Conservation (phyloP, 1,139 yeast species). For the Candida tunisiensis region DNA sequence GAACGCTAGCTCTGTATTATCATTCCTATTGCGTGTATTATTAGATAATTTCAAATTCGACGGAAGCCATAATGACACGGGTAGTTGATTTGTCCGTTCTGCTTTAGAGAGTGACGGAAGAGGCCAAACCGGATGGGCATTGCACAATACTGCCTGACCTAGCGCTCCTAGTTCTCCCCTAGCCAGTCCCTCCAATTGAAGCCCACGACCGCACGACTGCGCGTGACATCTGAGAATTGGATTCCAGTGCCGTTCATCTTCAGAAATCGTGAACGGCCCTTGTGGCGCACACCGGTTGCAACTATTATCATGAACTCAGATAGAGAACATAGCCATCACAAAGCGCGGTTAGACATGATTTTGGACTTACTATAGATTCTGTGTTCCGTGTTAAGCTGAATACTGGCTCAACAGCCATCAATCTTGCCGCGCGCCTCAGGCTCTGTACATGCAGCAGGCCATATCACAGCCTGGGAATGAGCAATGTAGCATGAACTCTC, state of each 20-base stretch:
- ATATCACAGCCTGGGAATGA: too few relatives aligned
- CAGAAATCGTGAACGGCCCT: too few relatives aligned
- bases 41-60: background rate
- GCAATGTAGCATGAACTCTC: too few relatives aligned
- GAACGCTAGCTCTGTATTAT: slow-evolving; percentile 23
- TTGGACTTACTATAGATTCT: too few relatives aligned
- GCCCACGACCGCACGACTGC: background rate
- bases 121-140: background rate
- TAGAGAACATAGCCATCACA: too few relatives aligned
- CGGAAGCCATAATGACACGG: background rate
- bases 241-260: slow-evolving; percentile 1
- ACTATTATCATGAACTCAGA: too few relatives aligned
- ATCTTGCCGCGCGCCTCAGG: too few relatives aligned
- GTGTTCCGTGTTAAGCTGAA: too few relatives aligned
- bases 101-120: background rate
- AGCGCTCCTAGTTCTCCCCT: background rate
- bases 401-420: too few relatives aligned
- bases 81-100: background rate
- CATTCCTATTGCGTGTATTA: background rate
- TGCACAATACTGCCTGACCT: background rate
- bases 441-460: too few relatives aligned
- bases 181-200: background rate
- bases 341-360: too few relatives aligned
- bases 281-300: too few relatives aligned
- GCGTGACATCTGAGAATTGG: background rate